Base-by-base conservation (phyloP, 768 basidiomycete species). In the Mycena rebaudengoi region DNA sequence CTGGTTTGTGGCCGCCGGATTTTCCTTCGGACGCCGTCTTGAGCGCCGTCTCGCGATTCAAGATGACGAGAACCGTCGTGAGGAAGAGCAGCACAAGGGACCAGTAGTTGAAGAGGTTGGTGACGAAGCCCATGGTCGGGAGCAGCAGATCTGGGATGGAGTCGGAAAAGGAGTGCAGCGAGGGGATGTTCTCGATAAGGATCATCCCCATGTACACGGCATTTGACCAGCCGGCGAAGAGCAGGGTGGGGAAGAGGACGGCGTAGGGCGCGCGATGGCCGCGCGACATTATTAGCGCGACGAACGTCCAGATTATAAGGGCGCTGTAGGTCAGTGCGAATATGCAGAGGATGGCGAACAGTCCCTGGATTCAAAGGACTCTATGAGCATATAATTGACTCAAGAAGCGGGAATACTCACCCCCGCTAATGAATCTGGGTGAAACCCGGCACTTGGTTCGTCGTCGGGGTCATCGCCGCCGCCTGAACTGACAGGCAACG, bases 181-280 rank as follows among this genome's bases (percentile, higher is more conserved):
- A 13, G 2, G 62, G 54, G 37, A 64, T 64, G 60, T 62, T 68
- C 5, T 58, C 39, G 29, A 68, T 41, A 18, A 67, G 23, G 32
- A 64, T 26, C 16, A 26, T 0, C 20, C 45, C 64, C 7, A 65
- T 58, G 29, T 62, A 61, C 1, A 43, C 30, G 35, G 49, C 63
- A 28, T 68, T 68, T 14, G 63, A 62, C 62, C 49, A 62, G 16
- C 49, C 26, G 51, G 54, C 53, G 40, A 68, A 65, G 16, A 54
- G 2, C 20, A 68, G 28, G 2, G 67, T 46, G 40, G 67, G 67
- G 25, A 68, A 26, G 12, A 65, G 60, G 29, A 68, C 32, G 25
- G 50, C 59, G 26, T 68, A 60, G 8, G 64, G 63, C 12, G 51
- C 4, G 43, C 67, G 67, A 53, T 65, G 67, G 14, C 63, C 59